Base-by-base conservation (phyloP, 2,329 filamentous ascomycete species). In the Cladobotryum protrusum region DNA sequence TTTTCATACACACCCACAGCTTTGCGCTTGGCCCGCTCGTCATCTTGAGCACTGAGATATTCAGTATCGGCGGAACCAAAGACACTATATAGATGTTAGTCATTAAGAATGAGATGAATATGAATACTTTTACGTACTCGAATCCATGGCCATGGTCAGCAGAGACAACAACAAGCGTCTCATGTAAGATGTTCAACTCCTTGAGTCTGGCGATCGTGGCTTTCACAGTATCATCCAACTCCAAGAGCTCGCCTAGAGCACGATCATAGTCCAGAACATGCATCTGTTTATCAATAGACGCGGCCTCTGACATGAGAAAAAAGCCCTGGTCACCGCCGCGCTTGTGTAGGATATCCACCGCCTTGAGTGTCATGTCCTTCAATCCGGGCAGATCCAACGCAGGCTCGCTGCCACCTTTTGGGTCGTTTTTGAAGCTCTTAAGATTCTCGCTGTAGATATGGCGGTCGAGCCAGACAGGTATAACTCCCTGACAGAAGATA, bases 131-230 rank as follows among this genome's bases (percentile, higher is more conserved):
- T 14, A 58, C 69, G 58, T 57, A 72, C 67, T 91, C 89, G 64
- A 95, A 95, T 49, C 89, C 89, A 70, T 95, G 89, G 39, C 89
- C 89, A 73, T 93, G 89, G 63, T 95, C 88, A n/a, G 88, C 86
- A 3, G 88, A 89, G 44, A 93, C 86, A 45, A 95, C 65, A 56
- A 95, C 76, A 3, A 92, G 79, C 1, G 89, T 95, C 54, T 90
- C 81, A 9, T 92, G 80, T 32, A 90, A 76, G 49, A 82, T 76
- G 51, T 78, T 78, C 6, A 89, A 73, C 32, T 76, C 70, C 59
- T 81, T 75, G 40, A 95, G 82, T 63, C 87, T 83, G 43, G 75
- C 75, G 48, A 92, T 76, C 3, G 87, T 89, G 15, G 86, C 86
- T 47, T 82, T 82, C 58, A 95, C 73, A 4, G 89, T 90, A 68